Evolutionary conservation across 1,139 yeast species (phyloP).

Genomic region (Geotrichum restrictum): DNA sequence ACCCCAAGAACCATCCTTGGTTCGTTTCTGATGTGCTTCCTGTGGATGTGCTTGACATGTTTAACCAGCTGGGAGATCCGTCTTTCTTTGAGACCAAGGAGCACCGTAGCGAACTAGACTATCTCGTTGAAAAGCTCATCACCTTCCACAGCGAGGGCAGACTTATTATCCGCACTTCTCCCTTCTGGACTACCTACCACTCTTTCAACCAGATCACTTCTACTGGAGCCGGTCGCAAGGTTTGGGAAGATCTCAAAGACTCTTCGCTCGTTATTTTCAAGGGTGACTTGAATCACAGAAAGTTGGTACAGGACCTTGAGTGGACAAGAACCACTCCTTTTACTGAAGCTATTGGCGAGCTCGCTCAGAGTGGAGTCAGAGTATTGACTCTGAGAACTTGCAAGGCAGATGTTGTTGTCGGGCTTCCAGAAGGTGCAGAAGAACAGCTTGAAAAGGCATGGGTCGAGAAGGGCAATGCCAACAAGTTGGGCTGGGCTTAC

Average conservation of each 20-base stretch:
- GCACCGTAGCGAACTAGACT: slow-evolving; percentile 32
- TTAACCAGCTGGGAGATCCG: slow-evolving; percentile 54
- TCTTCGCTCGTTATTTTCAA: slow-evolving; percentile 78
- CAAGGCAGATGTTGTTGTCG: slow-evolving; percentile 95
- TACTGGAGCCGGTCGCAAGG: slow-evolving; percentile 53
- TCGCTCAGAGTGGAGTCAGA: slow-evolving; percentile 57
- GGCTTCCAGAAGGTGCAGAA: slow-evolving; percentile 64
- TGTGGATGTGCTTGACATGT: slow-evolving; percentile 62
- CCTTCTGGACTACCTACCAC: slow-evolving; percentile 82
- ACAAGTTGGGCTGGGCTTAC: slow-evolving; percentile 76
- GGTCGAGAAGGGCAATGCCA: slow-evolving; percentile 52
- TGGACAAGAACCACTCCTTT: slow-evolving; percentile 87
- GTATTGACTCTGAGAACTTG: slow-evolving; percentile 81
- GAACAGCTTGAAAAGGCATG: slow-evolving; percentile 62
- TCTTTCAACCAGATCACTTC: slow-evolving; percentile 64
- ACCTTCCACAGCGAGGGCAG: slow-evolving; percentile 49
- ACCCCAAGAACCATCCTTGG: slow-evolving; percentile 92
- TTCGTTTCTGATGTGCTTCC: slow-evolving; percentile 95
- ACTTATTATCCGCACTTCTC: slow-evolving; percentile 56
- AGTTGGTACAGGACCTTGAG: slow-evolving; percentile 80
- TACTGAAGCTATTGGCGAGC: slow-evolving; percentile 60
- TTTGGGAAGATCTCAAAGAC: slow-evolving; percentile 50
- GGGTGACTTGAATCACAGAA: slow-evolving; percentile 95
- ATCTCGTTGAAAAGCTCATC: slow-evolving; percentile 50
- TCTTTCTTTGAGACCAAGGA: slow-evolving; percentile 43